Evolutionary conservation across 768 basidiomycete species (phyloP), one percentile per base, ranked within the genome.

Genomic region (Symmetrospora coprosmae): DNA sequence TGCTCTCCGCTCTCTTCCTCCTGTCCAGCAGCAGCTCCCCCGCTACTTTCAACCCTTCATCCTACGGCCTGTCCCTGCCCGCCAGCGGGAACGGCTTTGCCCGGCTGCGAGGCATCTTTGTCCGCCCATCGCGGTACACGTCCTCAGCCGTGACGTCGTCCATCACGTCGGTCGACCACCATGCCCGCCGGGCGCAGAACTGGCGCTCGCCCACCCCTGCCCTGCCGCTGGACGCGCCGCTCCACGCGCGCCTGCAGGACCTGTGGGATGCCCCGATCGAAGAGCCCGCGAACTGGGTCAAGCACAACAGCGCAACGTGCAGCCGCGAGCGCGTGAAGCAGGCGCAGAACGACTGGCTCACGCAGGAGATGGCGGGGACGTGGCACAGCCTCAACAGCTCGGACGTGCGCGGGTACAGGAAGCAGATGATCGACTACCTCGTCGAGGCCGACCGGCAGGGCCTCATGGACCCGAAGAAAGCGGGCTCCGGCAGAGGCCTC

Each of bases 221-320:
- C 3, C 65, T 76, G 6, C 73, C 75, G 0, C 56, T 72, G 4
- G 51, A 67, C 3, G 72, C 74, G 1, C 66, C 69, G 2, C 66
- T 75, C 43, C 61, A 67, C 33, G 69, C 72, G 35, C 67, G 75
- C 4, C 64, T 76, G 27, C 64, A 66, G 9, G 67, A 63, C 23
- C 75, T 73, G 70, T 56, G 66, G 37, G 64, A 68, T 39, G 69
- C 74, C n/a, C 74, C 75, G 6, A 66, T 72, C 11, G 72, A 71
- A 7, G 70, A 74, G 39, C 67, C 70, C 25, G 69, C 69, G 6
- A 67, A 66, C 13, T 75, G 74, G 64, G 68, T 69, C 19, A 47
- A 58, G 35, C 73, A 69, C 70, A 75, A 73, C 61, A 50, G 66
- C 3, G 71, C 74, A 46, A 59, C 37, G 13, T 51, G 43, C 40